Evolutionary conservation across 2,329 filamentous ascomycete species (phyloP).

Genomic region (Trichoderma asperellum): DNA sequence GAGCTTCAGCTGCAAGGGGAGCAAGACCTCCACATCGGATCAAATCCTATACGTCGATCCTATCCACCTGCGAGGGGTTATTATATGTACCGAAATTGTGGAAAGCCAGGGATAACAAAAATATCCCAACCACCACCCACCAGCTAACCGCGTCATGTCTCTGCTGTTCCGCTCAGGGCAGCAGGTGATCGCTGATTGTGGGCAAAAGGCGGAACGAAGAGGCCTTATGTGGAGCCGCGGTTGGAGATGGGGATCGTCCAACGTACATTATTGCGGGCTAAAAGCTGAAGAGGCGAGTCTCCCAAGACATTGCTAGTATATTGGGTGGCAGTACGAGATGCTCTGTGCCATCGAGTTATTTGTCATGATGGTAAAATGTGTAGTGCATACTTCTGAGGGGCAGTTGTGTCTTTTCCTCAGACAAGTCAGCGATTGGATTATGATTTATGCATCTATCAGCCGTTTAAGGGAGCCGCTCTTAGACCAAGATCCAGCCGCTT

Average conservation of each 20-base stretch:
- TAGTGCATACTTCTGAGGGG: not conserved
- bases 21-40: slow-evolving; percentile 3
- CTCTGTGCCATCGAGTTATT: not conserved
- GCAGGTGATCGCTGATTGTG: not conserved
- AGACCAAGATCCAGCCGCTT: not conserved
- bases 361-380: not conserved
- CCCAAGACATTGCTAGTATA: not conserved
- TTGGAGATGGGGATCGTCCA: not conserved
- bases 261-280: not conserved
- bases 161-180: not conserved
- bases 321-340: not conserved
- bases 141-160: slow-evolving; percentile 10
- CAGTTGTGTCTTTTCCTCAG: not conserved
- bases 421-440: not conserved
- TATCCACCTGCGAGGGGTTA: not conserved
- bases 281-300: not conserved
- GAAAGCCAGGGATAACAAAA: not conserved
- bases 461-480: not conserved
- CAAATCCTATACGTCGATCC: slow-evolving; percentile 15
- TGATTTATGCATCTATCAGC: not conserved
- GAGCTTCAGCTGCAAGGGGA: slow-evolving; percentile 9
- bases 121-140: not conserved
- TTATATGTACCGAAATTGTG: not conserved
- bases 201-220: not conserved
- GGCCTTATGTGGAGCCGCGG: not conserved